phyloP scores from a whole-genome alignment of 768 basidiomycete genomes.

The Russula foetens region DNA sequence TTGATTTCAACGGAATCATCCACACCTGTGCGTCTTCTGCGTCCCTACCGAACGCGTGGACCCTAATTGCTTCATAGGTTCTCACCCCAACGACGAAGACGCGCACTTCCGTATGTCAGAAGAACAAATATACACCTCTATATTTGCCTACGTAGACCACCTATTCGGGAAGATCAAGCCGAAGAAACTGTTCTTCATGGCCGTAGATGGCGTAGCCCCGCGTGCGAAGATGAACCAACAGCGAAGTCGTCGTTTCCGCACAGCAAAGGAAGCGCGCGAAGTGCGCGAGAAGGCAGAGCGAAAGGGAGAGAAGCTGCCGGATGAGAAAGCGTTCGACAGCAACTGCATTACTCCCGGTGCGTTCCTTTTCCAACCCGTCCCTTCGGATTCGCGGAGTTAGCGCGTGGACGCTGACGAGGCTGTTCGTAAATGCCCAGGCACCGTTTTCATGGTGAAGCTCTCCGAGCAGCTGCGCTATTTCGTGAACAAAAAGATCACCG shows the following conservation, averaged over 20 bases:
- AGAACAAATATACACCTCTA: slow-evolving; percentile 94
- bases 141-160: slow-evolving; percentile 95
- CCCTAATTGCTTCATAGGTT: slow-evolving; percentile 37
- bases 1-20: slow-evolving; percentile 92
- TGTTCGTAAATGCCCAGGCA: slow-evolving; percentile 45
- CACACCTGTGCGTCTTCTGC: slow-evolving; percentile 51
- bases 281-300: slow-evolving; percentile 76
- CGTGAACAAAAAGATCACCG: slow-evolving; percentile 94
- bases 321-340: slow-evolving; percentile 94
- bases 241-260: slow-evolving; percentile 85
- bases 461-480: slow-evolving; percentile 93
- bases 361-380: slow-evolving; percentile 24
- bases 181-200: slow-evolving; percentile 97
- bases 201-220: slow-evolving; percentile 95
- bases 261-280: slow-evolving; percentile 89
- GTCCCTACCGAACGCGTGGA: background rate
- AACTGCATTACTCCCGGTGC: slow-evolving; percentile 97
- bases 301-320: slow-evolving; percentile 87
- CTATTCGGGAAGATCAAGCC: slow-evolving; percentile 97
- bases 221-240: slow-evolving; percentile 99
- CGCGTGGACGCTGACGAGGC: background rate
- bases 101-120: slow-evolving; percentile 93
- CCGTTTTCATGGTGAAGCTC: slow-evolving; percentile 91
- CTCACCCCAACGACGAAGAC: slow-evolving; percentile 95
- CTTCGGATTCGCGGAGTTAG: background rate